These are phyloP conservation scores for Lagenaria siceraria DNA, from an alignment of 306 rosid genomes.

Conservation along the genomic window DNA sequence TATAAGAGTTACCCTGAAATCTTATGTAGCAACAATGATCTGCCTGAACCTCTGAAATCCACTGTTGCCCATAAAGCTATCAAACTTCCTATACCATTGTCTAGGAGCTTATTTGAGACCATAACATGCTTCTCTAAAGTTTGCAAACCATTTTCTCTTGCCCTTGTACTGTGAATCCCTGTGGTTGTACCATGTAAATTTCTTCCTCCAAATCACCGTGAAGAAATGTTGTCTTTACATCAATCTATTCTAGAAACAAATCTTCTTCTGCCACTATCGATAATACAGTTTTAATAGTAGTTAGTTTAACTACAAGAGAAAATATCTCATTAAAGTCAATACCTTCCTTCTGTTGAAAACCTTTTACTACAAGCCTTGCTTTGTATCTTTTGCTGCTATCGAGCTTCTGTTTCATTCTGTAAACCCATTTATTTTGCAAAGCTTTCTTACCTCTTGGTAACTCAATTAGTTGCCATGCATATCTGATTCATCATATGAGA, in stretches of 20 bases:
- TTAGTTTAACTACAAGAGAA: neutral
- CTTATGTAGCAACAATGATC: too few species aligned
- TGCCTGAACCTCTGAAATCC: too few species aligned
- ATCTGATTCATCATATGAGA: neutral
- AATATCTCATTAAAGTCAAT: too few species aligned
- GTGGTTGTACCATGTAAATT: neutral
- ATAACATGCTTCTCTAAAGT: neutral
- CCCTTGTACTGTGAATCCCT: too few species aligned
- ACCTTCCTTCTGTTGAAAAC: too few species aligned
- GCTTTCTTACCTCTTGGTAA: neutral
- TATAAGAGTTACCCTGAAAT: too few species aligned
- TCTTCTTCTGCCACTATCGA: neutral
- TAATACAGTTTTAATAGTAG: neutral
- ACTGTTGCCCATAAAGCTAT: too few species aligned
- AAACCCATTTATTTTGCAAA: neutral
- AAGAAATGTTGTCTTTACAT: neutral
- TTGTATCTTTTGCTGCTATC: too few species aligned
- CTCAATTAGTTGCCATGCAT: neutral
- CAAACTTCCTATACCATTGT: too few species aligned
- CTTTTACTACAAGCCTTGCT: neutral
- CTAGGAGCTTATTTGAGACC: too few species aligned
- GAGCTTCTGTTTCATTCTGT: too few species aligned
- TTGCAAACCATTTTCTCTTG: neutral
- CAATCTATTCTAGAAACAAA: too few species aligned
- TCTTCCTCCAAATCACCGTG: neutral